phyloP scores from a whole-genome alignment of 345 rosid genomes.

The Psidium guajava region DNA sequence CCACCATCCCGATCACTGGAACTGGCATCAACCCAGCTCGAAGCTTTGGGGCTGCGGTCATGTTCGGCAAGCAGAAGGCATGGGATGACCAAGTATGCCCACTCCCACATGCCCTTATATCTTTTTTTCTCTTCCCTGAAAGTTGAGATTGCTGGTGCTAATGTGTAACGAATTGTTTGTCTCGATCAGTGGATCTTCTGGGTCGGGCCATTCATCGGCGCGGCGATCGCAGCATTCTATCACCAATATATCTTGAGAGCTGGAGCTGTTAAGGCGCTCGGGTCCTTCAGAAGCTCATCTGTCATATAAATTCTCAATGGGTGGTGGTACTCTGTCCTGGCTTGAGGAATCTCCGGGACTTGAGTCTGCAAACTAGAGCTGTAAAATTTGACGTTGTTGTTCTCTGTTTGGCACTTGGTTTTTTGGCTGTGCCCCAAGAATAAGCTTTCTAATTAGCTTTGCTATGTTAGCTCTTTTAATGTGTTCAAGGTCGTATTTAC shows the following conservation, averaged over 20 bases:
- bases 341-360: background rate
- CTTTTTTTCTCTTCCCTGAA: background rate
- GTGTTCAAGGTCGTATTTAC: background rate
- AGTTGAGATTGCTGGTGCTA: background rate
- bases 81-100: constrained; percentile 33
- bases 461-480: background rate
- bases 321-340: background rate
- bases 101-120: background rate
- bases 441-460: background rate
- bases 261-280: constrained; percentile 22
- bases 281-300: constrained; percentile 27
- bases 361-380: background rate
- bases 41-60: constrained; percentile 33
- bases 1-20: constrained; percentile 34
- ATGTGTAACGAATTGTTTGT: background rate
- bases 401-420: background rate
- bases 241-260: constrained; percentile 28
- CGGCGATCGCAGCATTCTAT: constrained; percentile 28
- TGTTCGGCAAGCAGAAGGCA: constrained; percentile 19
- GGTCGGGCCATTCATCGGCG: constrained; percentile 40
- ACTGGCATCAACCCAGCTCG: constrained; percentile 39
- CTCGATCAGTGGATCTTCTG: constrained; percentile 37
- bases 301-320: constrained; percentile 1
- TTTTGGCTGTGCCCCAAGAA: background rate
- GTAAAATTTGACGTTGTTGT: background rate